Evolutionary conservation across 371 early-diverging fungal genomes (phyloP).

Genomic region (Quaeritorhiza haematococci): DNA sequence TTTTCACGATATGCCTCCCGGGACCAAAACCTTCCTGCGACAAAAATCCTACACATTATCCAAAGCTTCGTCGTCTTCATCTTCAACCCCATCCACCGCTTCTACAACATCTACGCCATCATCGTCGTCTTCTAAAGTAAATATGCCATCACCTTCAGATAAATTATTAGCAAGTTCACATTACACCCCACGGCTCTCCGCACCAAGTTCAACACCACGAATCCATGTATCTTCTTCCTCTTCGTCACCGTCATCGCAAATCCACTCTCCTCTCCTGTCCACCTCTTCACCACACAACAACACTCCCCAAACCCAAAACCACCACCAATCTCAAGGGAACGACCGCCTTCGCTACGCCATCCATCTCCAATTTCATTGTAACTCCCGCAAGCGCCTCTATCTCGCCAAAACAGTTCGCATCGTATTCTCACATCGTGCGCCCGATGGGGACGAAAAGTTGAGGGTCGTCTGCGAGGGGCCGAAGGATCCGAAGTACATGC

Average conservation of each 20-base stretch:
- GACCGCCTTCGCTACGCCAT: constrained; percentile 65
- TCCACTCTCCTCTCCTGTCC: neutral
- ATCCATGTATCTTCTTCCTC: too few relatives aligned
- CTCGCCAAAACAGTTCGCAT: constrained; percentile 67
- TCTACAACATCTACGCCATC: neutral
- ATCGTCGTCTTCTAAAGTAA: neutral
- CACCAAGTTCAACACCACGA: constrained; percentile 4
- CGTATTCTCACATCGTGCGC: constrained; percentile 65
- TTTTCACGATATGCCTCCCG: constrained; percentile 68
- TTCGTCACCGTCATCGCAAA: constrained; percentile 2
- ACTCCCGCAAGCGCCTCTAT: constrained; percentile 52
- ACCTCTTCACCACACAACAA: neutral
- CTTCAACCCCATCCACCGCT: constrained; percentile 1
- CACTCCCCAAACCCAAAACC: neutral
- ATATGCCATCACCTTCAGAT: neutral
- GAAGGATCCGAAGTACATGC: constrained; percentile 25
- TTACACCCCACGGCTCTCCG: neutral
- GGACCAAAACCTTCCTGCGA: constrained; percentile 72
- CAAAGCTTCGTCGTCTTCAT: constrained; percentile 3
- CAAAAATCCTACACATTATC: constrained; percentile 72
- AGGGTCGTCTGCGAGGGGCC: constrained; percentile 62
- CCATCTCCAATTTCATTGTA: constrained; percentile 66
- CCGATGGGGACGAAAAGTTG: constrained; percentile 54
- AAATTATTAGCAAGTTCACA: too few relatives aligned
- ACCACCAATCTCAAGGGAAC: too few relatives aligned